Percentiles rank a stretch among this genome's conserved stretches.
phyloP scores from a whole-genome alignment of 192 early-diverging fungal species.

The Chytriomyces confervae region DNA sequence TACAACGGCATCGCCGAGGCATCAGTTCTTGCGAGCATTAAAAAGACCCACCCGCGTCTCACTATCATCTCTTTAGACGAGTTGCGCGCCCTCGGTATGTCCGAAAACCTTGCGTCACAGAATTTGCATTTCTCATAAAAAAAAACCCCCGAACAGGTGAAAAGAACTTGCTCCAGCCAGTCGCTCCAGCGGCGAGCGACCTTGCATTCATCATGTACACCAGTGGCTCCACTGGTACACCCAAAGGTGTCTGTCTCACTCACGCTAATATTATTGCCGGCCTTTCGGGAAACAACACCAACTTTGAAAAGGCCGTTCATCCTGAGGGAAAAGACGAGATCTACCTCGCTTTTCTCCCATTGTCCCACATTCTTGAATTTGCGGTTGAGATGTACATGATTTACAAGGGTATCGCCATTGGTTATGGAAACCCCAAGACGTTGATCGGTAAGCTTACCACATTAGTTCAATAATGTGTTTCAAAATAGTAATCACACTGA shows the following conservation, averaged over 20 bases:
- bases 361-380: constrained; percentile 92
- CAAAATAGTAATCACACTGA: constrained; percentile 60
- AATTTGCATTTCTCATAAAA: constrained; percentile 63
- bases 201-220: constrained; percentile 84
- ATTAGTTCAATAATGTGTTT: too few relatives aligned
- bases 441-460: constrained; percentile 51
- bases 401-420: constrained; percentile 57
- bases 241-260: constrained; percentile 87
- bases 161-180: constrained; percentile 60
- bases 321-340: constrained; percentile 57
- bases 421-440: constrained; percentile 71
- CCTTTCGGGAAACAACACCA: background rate
- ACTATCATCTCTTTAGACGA: constrained; percentile 56
- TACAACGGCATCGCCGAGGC: constrained; percentile 67
- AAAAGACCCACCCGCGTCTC: background rate
- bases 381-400: constrained; percentile 75
- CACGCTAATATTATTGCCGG: constrained; percentile 85
- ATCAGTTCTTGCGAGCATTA: background rate
- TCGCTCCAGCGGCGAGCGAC: constrained; percentile 71
- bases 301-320: constrained; percentile 36
- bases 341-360: constrained; percentile 72
- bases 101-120: constrained; percentile 52
- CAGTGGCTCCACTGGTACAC: constrained; percentile 81
- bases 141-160: constrained; percentile 68
- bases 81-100: constrained; percentile 64